Evolutionary conservation across 1,139 yeast species (phyloP), one percentile per base, ranked within the genome.

Genomic region (Hyphopichia khmerensis): DNA sequence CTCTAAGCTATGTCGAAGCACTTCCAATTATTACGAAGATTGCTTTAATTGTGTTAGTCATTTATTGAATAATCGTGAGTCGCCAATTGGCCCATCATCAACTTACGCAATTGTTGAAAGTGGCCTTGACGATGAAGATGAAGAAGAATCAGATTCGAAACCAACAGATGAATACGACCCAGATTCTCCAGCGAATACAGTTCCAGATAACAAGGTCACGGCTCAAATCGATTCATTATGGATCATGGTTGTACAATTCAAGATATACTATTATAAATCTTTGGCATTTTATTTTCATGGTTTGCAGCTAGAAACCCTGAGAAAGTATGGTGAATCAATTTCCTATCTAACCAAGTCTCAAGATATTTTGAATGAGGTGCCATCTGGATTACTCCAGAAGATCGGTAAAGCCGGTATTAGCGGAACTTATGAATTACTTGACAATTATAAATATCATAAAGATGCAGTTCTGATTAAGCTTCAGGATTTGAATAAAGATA

Each of bases 321-420:
- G 69, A 27, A 83, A 87, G 53, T 76, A 77, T 50, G 99, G 99
- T 4, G 84, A 79, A 31, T 86, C 96, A 0, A 80, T 93, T 48
- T 90, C 89, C 0, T 80, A 79, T 55, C 59, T 85, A 53, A 74
- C 74, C 34, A 67, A 75, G 33, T 82, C 96, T 0, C 53, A 57
- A n/a, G 69, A 67, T 3, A 47, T 60, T 1, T 53, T 72, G 36
- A 55, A 62, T 35, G 65, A 63, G 24, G 58, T 71, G 3, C 49
- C 60, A n/a, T 38, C 59, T 1, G 36, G 51, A 3, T 50, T 59
- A 1, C 50, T 69, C 41, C 65, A 63, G 37, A 46, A 52, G 2
- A 55, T 70, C 16, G 52, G 70, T 11, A 61, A 58, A 38, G 48
- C 62, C 1, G 63, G 60, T 2, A 50, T 52, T 14, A 52, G 57